phyloP scores from a whole-genome alignment of 2,329 filamentous ascomycete species.

The Colletotrichum ledebouriae region DNA sequence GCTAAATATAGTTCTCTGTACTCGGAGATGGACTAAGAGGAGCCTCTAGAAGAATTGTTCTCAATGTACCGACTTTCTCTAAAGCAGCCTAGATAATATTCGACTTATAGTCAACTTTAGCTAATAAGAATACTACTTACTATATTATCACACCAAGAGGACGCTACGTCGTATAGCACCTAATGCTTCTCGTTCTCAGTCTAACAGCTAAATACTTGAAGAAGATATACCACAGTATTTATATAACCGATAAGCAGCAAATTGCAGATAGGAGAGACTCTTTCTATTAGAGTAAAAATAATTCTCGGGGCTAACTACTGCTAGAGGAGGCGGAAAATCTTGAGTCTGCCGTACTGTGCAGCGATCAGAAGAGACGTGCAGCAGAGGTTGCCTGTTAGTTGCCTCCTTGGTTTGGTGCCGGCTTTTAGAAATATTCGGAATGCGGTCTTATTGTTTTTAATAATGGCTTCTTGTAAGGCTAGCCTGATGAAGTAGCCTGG shows the following conservation, averaged over 20 bases:
- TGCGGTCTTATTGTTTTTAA: constrained; percentile 21
- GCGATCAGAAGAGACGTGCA: constrained; percentile 26
- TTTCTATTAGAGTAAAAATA: constrained; percentile 15
- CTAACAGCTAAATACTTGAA: constrained; percentile 15
- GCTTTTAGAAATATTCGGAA: constrained; percentile 27
- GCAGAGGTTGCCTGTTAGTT: background rate
- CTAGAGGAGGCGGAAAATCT: constrained; percentile 25
- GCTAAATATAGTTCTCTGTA: constrained; percentile 18
- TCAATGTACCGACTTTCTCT: constrained; percentile 7
- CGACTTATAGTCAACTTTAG: constrained; percentile 12
- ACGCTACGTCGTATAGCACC: constrained; percentile 14
- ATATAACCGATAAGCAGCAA: constrained; percentile 24
- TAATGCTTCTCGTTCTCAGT: constrained; percentile 15
- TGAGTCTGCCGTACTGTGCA: constrained; percentile 27
- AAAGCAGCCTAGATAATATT: constrained; percentile 20
- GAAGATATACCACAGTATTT: constrained; percentile 17
- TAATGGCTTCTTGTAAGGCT: constrained; percentile 28
- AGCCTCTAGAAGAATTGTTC: constrained; percentile 28
- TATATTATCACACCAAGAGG: constrained; percentile 21
- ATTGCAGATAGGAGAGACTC: constrained; percentile 26
- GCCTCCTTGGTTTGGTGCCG: constrained; percentile 10
- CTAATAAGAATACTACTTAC: constrained; percentile 27
- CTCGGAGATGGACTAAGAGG: constrained; percentile 14
- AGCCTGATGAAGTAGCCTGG: constrained; percentile 18
- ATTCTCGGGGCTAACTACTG: constrained; percentile 18